Conservation (phyloP, 1,284 basidiomycete genomes). For the Ustilago esculenta region DNA sequence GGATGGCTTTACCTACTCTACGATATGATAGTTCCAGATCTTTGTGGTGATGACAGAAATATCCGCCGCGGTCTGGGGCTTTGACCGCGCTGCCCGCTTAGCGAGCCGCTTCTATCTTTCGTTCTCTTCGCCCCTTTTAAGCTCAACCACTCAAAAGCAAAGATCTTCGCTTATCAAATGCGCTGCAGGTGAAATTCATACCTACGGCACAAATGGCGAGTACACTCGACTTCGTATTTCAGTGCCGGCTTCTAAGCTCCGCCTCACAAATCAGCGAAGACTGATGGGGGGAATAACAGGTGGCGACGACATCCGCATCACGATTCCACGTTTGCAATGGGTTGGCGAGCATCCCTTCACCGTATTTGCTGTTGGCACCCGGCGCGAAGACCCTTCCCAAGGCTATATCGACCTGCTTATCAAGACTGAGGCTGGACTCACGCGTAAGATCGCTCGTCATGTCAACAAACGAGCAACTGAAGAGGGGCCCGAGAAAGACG, state of each 20-base stretch:
- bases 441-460: slow-evolving; percentile 22
- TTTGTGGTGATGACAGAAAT: slow-evolving; percentile 43
- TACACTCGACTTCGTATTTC: slow-evolving; percentile 33
- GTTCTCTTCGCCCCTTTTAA: slow-evolving; percentile 10
- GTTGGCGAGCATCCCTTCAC: slow-evolving; percentile 55
- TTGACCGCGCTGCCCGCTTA: slow-evolving; percentile 42
- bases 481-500: slow-evolving; percentile 8
- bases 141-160: background rate
- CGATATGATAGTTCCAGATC: slow-evolving; percentile 9
- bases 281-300: slow-evolving; percentile 19
- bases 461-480: background rate
- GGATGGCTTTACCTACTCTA: too few relatives aligned
- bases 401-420: slow-evolving; percentile 40
- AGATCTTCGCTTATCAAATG: slow-evolving; percentile 5
- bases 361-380: slow-evolving; percentile 22
- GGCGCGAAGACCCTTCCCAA: slow-evolving; percentile 2
- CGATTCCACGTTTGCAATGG: slow-evolving; percentile 41
- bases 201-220: slow-evolving; percentile 1
- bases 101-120: slow-evolving; percentile 24
- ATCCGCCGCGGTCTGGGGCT: slow-evolving; percentile 32
- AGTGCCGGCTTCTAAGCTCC: slow-evolving; percentile 25
- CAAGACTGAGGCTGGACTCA: slow-evolving; percentile 42
- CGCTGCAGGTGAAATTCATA: slow-evolving; percentile 11
- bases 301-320: slow-evolving; percentile 45
- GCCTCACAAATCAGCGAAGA: slow-evolving; percentile 7